Base-by-base conservation (phyloP, 2,329 filamentous ascomycete species). In the Aspergillus phoenicis region DNA sequence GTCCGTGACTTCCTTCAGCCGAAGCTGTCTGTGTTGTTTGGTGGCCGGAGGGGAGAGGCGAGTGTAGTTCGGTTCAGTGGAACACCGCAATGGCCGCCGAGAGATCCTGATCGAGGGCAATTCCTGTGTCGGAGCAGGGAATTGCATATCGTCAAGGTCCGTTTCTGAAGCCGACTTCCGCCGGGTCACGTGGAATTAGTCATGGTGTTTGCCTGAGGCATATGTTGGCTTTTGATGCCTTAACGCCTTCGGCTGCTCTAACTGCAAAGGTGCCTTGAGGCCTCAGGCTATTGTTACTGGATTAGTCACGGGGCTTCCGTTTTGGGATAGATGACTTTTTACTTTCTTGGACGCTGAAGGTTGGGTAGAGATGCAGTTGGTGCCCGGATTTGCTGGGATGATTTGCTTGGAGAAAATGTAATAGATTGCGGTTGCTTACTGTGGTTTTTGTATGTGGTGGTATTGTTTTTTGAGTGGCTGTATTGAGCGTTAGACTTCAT, bases 161-260 rank as follows among this genome's bases (percentile, higher is more conserved):
- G 47, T 59, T 64, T 66, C 52, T 52, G 55, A 62, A 61, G 66
- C 66, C 66, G 66, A 67, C 58, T 67, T 67, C 66, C 66, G 62
- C 66, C 66, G 64, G 65, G 52, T 67, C 66, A 67, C 64, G 66
- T 67, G 66, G 0, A 1, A 3, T 8, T 15, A n/a, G 60, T 62
- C 66, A 67, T 63, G 59, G 0, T 59, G 0, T 22, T 1, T 8
- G 41, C 41, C 41, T 45, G 53, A 62, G 20, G 33, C 20, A 20
- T 20, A 20, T 20, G 20, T 2, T 20, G 20, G 20, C 20, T 20
- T 20, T 20, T 20, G 20, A 20, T 20, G 20, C 20, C 20, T 20
- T 20, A 20, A 20, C 20, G 20, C 20, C 20, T 20, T 20, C 20
- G 20, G 20, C 20, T 20, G 20, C 20, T 20, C 20, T 20, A 20